Base-by-base conservation (phyloP, 164 flowering plant genomes). In the Chloranthus sessilifolius region DNA sequence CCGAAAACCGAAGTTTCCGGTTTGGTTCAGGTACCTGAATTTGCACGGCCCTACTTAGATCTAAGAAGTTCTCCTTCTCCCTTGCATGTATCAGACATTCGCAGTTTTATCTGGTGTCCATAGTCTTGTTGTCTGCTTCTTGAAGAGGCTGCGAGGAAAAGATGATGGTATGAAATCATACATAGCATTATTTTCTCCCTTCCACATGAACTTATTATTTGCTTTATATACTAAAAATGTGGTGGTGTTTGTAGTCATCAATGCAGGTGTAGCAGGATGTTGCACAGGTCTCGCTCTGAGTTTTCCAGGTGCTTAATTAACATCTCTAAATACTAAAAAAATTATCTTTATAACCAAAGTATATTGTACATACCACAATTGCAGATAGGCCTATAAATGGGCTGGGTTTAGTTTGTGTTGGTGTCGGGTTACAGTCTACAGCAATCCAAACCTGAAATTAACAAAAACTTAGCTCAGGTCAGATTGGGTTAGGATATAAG, bases 211-310 rank as follows among this genome's bases (percentile, higher is more conserved):
- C n/a, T 3, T 16, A 2, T n/a, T 23, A 12, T 47, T 23, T 47
- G 30, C 17, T 31, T 16, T 22, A 5, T 19, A n/a, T n/a, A 3
- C 23, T 42, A 11, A 14, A 17, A 6, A 27, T 61, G 22, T 56
- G 56, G 27, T 43, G 30, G 43, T 40, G 14, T 50, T 8, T 65
- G 53, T 71, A 94, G 99, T 74, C 33, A 64, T 79, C 21, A 94
- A 89, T 74, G 79, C 91, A 3, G 99, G 97, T 55, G 82, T 94
- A 23, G 97, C 99, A 56, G 99, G 99, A 55, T 94, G 99, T 60
- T 87, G 95, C 69, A 94, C 97, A 28, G 99, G 99, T 40, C 77
- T 94, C 60, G 97, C 95, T 53, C 53, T 94, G 23, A 86, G 95
- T 69, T 82, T 81, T 67, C 99, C 99, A 57, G 99, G 99, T 82